Base-by-base conservation (phyloP, 768 basidiomycete species). In the Suillus americanus region DNA sequence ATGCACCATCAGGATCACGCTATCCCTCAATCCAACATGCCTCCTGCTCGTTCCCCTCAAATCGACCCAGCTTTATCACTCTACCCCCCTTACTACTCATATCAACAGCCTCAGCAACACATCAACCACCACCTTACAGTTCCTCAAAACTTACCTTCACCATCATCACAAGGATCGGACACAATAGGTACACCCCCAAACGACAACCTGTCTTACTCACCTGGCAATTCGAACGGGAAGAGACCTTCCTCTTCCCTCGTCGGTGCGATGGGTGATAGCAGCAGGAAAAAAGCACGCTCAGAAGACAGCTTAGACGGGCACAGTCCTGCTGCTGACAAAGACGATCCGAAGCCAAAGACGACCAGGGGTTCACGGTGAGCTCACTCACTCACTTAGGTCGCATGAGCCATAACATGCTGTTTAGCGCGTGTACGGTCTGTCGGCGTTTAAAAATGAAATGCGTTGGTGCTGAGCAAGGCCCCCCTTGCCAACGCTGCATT, bases 401-500 rank as follows among this genome's bases (percentile, higher is more conserved):
- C 37, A 40, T 53, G 30, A 63, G 8, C 41, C 62, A 60, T 74
- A 59, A 74, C 64, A 61, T 63, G 54, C 54, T 51, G 53, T 61
- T 14, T 70, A 95, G 95, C 54, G 95, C 95, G 0, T 97, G 95
- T 67, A 94, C 92, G 0, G 92, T 95, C 13, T 97, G 95, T 74
- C 86, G 95, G 25, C 89, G 94, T 30, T 83, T 95, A 38, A 96
- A 95, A 79, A 95, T 94, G 94, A 95, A 94, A 72, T 95, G 94
- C 64, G 91, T 93, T 9, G 92, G 91, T 40, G 94, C 92, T 3
- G 95, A 95, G 75, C 86, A 94, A 46, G 95, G 94, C 0, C 91
- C 91, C 0, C 93, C 95, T 0, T 97, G 95, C 80, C 96, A 95
- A 72, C 89, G 95, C 25, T 97, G 95, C 71, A 77, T 79, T 54